A percentile compares a stretch with the other conserved stretches of the same genome.
Evolutionary conservation across 2,329 filamentous ascomycete species (phyloP).

Genomic region (Aureobasidium sp.): DNA sequence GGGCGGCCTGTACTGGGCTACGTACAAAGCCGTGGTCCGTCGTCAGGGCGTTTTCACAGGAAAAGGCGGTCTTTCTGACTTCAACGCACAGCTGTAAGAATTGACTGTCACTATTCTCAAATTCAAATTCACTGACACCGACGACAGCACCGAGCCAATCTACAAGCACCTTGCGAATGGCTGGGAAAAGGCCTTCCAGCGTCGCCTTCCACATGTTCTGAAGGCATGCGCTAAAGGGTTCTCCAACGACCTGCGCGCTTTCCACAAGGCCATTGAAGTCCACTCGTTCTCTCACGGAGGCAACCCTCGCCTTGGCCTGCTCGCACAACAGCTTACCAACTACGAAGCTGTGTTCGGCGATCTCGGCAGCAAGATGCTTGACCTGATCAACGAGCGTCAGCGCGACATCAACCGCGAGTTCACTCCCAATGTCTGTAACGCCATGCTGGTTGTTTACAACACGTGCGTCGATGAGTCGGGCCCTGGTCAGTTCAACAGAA

Average conservation of each 20-base stretch:
- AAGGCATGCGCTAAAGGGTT: conserved; percentile 27
- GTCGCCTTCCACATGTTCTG: conserved; percentile 33
- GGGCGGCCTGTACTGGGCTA: conserved; percentile 43
- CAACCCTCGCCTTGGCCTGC: conserved; percentile 30
- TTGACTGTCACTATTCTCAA: too few species aligned
- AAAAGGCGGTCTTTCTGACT: conserved; percentile 30
- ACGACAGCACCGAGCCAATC: conserved; percentile 23
- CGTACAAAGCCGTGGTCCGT: conserved; percentile 49
- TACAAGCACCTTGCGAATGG: conserved; percentile 30
- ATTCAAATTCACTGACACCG: background rate
- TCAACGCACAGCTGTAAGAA: conserved; percentile 29
- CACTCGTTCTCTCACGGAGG: conserved; percentile 30
- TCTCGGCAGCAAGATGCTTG: conserved; percentile 25
- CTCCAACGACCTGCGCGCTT: conserved; percentile 26
- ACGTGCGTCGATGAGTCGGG: conserved; percentile 37
- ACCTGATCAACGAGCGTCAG: conserved; percentile 37
- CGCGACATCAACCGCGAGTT: conserved; percentile 48
- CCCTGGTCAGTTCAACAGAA: conserved; percentile 39
- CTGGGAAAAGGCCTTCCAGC: conserved; percentile 38
- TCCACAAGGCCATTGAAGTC: conserved; percentile 35
- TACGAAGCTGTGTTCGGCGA: conserved; percentile 35
- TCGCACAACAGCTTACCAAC: conserved; percentile 33
- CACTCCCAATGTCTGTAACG: conserved; percentile 36
- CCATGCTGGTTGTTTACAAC: conserved; percentile 41
- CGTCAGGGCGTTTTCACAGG: conserved; percentile 40